Base-by-base conservation (phyloP, 345 rosid species). In the Brassica incana region DNA sequence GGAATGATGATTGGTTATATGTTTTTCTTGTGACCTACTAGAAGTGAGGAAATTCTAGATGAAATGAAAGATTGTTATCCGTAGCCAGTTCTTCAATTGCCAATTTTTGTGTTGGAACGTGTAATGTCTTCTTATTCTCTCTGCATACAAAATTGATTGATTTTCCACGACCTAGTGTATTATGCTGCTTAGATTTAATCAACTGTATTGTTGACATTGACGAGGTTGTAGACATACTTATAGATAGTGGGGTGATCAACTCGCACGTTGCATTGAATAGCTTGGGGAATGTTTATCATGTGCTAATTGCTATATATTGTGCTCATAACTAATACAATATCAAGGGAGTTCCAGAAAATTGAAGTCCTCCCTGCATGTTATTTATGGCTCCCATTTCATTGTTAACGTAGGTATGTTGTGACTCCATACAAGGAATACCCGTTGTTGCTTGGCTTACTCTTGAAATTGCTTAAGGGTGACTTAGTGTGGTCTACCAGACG, bases 401-500 rank as follows among this genome's bases (percentile, higher is more conserved):
- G 67, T 66, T 54, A 4, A 43, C 8, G 32, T 87, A 95, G 99
- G 84, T 95, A 91, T 85, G 99, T 93, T 54, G 94, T 95, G 83
- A 86, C 92, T 85, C 98, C 97, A 38, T 94, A 94, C 84, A 94
- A 83, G 71, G 96, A 93, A 85, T 93, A 91, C 83, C 99, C 99
- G 20, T 88, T 72, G 80, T 85, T 95, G 74, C 97, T 95, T 79
- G 97, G 97, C 70, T 86, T 95, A 80, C 99, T 95, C 79, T 84
- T 95, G 86, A 95, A 95, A 84, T 75, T 95, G 87, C 88, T 95
- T 86, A 90, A 93, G 84, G 98, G 99, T 35, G 99, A 95, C 86
- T 85, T 93, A 67, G 85, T 86, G 72, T 95, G 99, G 99, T 90
- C 98, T 48, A 95, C 98, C 70, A 89, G 98, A 85, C 88, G 94